Conservation (phyloP, 2,329 filamentous ascomycete genomes). For the Aspergillus neotritici region DNA sequence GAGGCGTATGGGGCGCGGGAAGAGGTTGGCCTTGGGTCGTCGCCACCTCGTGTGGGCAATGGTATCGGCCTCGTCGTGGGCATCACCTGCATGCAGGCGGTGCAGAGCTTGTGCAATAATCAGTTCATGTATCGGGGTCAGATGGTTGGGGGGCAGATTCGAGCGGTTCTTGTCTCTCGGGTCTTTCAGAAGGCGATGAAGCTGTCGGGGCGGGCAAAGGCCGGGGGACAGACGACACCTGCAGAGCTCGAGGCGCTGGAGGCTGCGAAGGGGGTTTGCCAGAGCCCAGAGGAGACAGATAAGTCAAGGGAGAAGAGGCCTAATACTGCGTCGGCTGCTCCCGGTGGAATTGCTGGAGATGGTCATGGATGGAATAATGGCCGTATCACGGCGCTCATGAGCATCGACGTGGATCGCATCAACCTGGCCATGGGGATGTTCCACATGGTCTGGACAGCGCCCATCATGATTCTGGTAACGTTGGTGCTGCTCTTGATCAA, state of each 20-base stretch:
- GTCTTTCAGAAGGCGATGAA: slow-evolving; percentile 93
- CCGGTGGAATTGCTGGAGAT: slow-evolving; percentile 48
- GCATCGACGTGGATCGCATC: slow-evolving; percentile 86
- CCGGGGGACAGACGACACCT: slow-evolving; percentile 61
- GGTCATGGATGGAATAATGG: slow-evolving; percentile 88
- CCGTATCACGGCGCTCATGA: slow-evolving; percentile 88
- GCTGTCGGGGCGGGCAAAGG: slow-evolving; percentile 79
- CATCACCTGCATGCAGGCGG: slow-evolving; percentile 76
- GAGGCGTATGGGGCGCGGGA: slow-evolving; percentile 67
- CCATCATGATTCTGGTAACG: slow-evolving; percentile 71
- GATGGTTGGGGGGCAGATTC: slow-evolving; percentile 78
- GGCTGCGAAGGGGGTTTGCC: slow-evolving; percentile 30
- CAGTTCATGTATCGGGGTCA: slow-evolving; percentile 93
- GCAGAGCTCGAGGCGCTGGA: slow-evolving; percentile 43
- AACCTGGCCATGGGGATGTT: slow-evolving; percentile 85
- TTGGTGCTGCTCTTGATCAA: slow-evolving; percentile 78
- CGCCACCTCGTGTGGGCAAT: slow-evolving; percentile 62
- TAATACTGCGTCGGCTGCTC: too few relatives aligned
- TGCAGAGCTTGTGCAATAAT: slow-evolving; percentile 74
- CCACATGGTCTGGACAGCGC: slow-evolving; percentile 85
- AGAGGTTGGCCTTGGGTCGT: slow-evolving; percentile 31
- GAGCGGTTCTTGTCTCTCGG: slow-evolving; percentile 74
- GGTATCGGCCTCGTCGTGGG: slow-evolving; percentile 81
- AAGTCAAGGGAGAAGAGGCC: slow-evolving; percentile 41
- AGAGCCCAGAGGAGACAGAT: slow-evolving; percentile 21